phyloP scores from a whole-genome alignment of 257 asterid species.

The Cruciata laevipes region DNA sequence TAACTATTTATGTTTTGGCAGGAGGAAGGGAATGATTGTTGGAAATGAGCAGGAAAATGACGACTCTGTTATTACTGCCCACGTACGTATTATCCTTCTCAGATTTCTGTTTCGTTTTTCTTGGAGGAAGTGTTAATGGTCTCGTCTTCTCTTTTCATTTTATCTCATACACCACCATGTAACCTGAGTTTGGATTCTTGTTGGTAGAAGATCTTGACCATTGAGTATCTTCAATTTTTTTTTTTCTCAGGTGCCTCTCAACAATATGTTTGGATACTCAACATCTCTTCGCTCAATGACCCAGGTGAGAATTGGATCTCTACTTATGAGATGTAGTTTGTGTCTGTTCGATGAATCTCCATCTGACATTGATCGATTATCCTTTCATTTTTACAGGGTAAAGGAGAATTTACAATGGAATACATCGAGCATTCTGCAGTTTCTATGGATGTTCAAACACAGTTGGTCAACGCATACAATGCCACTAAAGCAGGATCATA shows the following conservation, averaged over 20 bases:
- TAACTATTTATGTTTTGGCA: constrained; percentile 21
- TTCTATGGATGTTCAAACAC: constrained; percentile 78
- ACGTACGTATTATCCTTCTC: constrained; percentile 35
- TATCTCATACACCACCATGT: neutral
- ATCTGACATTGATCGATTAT: neutral
- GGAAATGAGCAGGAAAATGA: constrained; percentile 98
- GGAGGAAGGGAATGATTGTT: constrained; percentile 94
- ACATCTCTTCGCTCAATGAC: constrained; percentile 98
- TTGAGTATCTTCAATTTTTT: neutral
- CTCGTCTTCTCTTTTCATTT: neutral
- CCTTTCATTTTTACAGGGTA: constrained; percentile 47
- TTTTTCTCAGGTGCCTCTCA: constrained; percentile 81
- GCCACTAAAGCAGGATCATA: constrained; percentile 49
- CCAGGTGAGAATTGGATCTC: constrained; percentile 47
- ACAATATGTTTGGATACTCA: constrained; percentile 98
- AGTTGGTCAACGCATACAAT: constrained; percentile 61
- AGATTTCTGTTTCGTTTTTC: neutral
- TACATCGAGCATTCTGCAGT: constrained; percentile 76
- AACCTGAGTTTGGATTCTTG: neutral
- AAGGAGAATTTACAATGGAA: constrained; percentile 99
- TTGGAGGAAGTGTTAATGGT: neutral
- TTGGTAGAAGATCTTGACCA: neutral
- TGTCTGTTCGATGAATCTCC: neutral
- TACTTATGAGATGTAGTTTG: neutral
- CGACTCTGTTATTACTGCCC: constrained; percentile 74